These are phyloP conservation scores for Pseudogymnoascus pannorum DNA, from an alignment of 2,329 filamentous ascomycete species.

Conservation along the genomic window DNA sequence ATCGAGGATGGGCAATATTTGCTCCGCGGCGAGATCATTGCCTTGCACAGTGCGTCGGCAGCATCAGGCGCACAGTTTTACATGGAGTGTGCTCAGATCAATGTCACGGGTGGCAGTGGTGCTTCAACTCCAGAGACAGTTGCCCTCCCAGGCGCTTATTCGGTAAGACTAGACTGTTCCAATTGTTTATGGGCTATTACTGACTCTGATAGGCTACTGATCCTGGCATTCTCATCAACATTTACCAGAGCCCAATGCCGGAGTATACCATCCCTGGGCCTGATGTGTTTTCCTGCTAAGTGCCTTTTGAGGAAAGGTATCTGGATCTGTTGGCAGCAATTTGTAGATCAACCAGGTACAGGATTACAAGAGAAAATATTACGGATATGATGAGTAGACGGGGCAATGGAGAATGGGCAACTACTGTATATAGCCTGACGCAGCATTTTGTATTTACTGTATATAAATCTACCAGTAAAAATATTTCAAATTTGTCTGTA, in stretches of 20 bases:
- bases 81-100: constrained; percentile 43
- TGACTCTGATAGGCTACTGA: constrained; percentile 28
- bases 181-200: neutral
- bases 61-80: constrained; percentile 41
- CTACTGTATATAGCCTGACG: neutral
- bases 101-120: constrained; percentile 34
- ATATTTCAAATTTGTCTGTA: neutral
- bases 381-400: neutral
- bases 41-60: constrained; percentile 43
- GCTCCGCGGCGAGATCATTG: constrained; percentile 52
- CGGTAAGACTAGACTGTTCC: constrained; percentile 10
- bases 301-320: neutral
- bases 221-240: constrained; percentile 30
- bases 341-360: neutral
- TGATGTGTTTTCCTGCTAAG: constrained; percentile 26
- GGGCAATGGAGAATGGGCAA: neutral
- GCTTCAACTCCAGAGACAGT: constrained; percentile 19
- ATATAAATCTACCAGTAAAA: neutral
- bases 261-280: constrained; percentile 38
- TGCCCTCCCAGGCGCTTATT: constrained; percentile 21
- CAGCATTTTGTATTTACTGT: constrained; percentile 5
- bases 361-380: neutral
- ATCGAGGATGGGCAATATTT: constrained; percentile 52
- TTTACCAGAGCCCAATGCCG: constrained; percentile 32
- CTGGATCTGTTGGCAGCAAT: neutral